Base-by-base conservation (phyloP, 2,329 filamentous ascomycete species). In the Fusarium miscanthi region DNA sequence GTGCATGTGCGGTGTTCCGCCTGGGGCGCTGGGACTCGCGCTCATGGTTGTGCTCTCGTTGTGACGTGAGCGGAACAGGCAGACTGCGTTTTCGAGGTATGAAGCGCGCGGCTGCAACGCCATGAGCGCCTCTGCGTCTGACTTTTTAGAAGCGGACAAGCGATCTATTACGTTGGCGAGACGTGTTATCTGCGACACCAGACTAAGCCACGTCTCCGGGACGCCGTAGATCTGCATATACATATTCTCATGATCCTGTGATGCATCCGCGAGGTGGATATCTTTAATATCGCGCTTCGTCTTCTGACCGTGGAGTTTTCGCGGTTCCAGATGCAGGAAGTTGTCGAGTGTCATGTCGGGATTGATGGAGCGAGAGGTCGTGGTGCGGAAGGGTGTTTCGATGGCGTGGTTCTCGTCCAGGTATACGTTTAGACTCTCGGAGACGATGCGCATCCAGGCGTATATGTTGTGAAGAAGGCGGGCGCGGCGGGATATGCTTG, bases 361-460 rank as follows among this genome's bases (percentile, higher is more conserved):
- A 7, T 67, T 76, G 6, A 72, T 63, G 1, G 66, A 25, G n/a
- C 58, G 38, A 8, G 37, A 40, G 13, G 16, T 14, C 2, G 45
- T 30, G 12, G n/a, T 41, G 12, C 62, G 17, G 5, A 68, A 64
- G 12, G 70, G 61, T 16, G 66, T 42, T 42, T 73, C 54, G 9
- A 71, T 68, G 0, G 62, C 46, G n/a, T 73, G 70, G 13, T 59
- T 75, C 7, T 75, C 70, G 16, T 73, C 63, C 3, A 56, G 54
- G 1, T 68, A 62, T 14, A 75, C 70, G 30, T 76, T 69, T 1
- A 74, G 68, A 33, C 70, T 74, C 27, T 75, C 73, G 0, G 73
- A 76, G 3, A 75, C 73, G 27, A 75, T 76, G 33, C 73, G 73
- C 71, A 76, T 75, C 73, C 73, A 75, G 38, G 73, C 73, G 37